Conservation (phyloP, 202 grass and related monocot genomes). For the Zoysia matrella region DNA sequence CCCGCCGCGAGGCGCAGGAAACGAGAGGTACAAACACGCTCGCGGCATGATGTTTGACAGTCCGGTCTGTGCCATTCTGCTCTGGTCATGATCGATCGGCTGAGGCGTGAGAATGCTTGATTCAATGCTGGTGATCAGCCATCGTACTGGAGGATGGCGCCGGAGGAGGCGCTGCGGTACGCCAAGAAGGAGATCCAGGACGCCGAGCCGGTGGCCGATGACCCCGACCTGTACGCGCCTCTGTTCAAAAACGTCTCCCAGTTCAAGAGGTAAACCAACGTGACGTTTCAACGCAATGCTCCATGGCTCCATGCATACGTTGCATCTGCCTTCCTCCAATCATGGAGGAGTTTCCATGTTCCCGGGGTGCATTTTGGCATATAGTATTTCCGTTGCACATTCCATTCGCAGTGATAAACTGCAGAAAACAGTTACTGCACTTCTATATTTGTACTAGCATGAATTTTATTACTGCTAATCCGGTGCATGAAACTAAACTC, state of each 20-base stretch:
- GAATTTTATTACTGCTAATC: not conserved
- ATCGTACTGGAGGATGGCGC: conserved; percentile 84
- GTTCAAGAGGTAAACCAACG: conserved; percentile 75
- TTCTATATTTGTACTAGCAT: too few species aligned
- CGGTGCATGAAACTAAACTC: conserved; percentile 23
- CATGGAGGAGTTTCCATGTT: not conserved
- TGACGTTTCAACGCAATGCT: too few species aligned
- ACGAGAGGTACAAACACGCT: conserved; percentile 31
- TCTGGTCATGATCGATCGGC: not conserved
- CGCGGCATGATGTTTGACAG: not conserved
- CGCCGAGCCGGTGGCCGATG: conserved; percentile 56
- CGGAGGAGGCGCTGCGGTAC: conserved; percentile 71
- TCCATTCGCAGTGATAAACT: not conserved
- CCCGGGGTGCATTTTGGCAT: conserved; percentile 15
- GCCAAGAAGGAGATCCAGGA: conserved; percentile 72
- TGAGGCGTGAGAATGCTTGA: not conserved
- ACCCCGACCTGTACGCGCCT: conserved; percentile 64
- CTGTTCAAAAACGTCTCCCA: conserved; percentile 87
- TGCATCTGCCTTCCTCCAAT: not conserved
- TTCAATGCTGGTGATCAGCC: conserved; percentile 33
- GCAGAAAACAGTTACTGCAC: not conserved
- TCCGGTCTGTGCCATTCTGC: not conserved
- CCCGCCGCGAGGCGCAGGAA: conserved; percentile 15
- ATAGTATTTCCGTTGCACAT: not conserved
- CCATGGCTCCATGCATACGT: not conserved